Percentiles rank a stretch among this genome's conserved stretches.
phyloP scores from a whole-genome alignment of 2,329 filamentous ascomycete genomes.

The Fusarium penzigii region DNA sequence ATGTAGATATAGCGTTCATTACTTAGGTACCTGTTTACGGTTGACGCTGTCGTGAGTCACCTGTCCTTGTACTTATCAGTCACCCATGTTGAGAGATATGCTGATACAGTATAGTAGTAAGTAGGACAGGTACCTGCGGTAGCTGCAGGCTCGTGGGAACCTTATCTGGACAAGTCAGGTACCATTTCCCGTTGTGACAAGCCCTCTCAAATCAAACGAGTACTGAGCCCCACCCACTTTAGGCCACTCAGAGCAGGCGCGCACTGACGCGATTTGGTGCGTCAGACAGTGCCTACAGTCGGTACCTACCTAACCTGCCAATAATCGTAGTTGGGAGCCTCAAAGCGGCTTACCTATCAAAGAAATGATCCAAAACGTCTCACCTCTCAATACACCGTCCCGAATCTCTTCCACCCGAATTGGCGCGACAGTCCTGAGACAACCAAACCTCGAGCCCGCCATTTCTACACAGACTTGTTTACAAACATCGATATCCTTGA shows the following conservation, averaged over 20 bases:
- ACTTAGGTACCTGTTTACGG: too few relatives aligned
- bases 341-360: neutral
- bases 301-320: slow-evolving; percentile 1
- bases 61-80: too few relatives aligned
- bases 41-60: too few relatives aligned
- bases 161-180: too few relatives aligned
- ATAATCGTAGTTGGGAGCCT: too few relatives aligned
- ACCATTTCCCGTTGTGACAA: too few relatives aligned
- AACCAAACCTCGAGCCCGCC: neutral
- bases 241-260: slow-evolving; percentile 22
- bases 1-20: too few relatives aligned
- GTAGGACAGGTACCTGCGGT: too few relatives aligned
- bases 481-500: neutral
- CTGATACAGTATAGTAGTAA: too few relatives aligned
- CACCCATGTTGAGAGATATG: too few relatives aligned
- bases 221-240: slow-evolving; percentile 26
- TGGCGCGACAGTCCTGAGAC: neutral
- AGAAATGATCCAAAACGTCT: neutral
- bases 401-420: neutral
- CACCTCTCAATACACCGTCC: neutral
- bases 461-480: neutral
- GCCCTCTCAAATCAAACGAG: neutral
- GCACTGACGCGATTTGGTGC: slow-evolving; percentile 25
- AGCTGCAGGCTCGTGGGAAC: too few relatives aligned
- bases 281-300: slow-evolving; percentile 15